Percentiles rank a stretch among this genome's conserved stretches.
These are phyloP conservation scores for Auriscalpium microsporum DNA, from an alignment of 768 basidiomycete genomes.

Conservation along the genomic window DNA sequence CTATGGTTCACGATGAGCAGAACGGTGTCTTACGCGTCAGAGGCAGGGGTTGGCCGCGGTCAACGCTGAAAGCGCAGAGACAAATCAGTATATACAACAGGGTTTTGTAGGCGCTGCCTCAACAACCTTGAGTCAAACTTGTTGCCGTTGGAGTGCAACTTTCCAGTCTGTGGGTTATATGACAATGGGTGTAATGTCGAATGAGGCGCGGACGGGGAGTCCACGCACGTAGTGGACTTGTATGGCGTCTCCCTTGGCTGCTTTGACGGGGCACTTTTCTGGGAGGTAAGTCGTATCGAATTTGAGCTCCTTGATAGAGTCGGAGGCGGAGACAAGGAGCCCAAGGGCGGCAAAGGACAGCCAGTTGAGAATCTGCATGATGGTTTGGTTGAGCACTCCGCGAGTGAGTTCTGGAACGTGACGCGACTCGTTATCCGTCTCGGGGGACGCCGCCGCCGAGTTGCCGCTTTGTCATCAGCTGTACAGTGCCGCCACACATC, in stretches of 20 bases:
- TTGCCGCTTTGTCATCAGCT: conserved; percentile 1
- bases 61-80: conserved; percentile 33
- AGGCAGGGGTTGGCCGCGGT: conserved; percentile 68
- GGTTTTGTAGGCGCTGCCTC: not conserved
- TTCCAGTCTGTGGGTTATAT: conserved; percentile 55
- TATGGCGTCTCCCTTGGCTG: conserved; percentile 54
- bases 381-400: conserved; percentile 1
- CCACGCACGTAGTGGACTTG: conserved; percentile 71
- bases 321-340: conserved; percentile 36
- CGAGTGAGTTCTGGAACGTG: not conserved
- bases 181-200: too few relatives aligned
- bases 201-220: too few relatives aligned
- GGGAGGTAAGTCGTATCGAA: conserved; percentile 59
- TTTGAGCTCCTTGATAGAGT: conserved; percentile 45
- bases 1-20: not conserved
- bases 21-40: conserved; percentile 55
- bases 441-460: not conserved
- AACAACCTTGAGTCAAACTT: conserved; percentile 86
- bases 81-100: not conserved
- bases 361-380: conserved; percentile 46
- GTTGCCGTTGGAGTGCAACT: conserved; percentile 59
- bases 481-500: not conserved
- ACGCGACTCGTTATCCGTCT: not conserved
- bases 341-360: conserved; percentile 41
- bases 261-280: conserved; percentile 44